Evolutionary conservation across 768 basidiomycete genomes (phyloP).

Genomic region (Pleurotus salmoneostramineus): DNA sequence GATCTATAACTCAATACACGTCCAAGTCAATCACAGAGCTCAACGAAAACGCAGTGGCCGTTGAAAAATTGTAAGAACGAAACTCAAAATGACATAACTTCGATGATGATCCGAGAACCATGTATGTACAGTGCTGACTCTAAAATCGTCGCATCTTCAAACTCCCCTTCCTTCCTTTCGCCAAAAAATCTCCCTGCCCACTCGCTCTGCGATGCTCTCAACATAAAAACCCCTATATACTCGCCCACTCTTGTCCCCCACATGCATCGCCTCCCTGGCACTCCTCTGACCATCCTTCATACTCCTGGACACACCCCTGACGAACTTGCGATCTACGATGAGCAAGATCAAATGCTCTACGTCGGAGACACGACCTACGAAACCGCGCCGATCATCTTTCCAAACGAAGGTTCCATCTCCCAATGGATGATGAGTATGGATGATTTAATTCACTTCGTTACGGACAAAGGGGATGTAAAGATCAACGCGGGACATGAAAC

Average conservation of each 20-base stretch:
- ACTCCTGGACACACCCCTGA: slow-evolving; percentile 60
- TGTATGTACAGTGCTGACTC: slow-evolving; percentile 30
- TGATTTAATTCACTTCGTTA: slow-evolving; percentile 37
- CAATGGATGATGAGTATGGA: slow-evolving; percentile 45
- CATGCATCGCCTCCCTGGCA: slow-evolving; percentile 15
- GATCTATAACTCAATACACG: slow-evolving; percentile 15
- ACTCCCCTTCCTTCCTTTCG: slow-evolving; percentile 41
- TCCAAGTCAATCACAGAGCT: not conserved
- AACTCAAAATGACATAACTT: not conserved
- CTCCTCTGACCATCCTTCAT: slow-evolving; percentile 41
- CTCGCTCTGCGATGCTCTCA: slow-evolving; percentile 40
- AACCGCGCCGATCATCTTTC: slow-evolving; percentile 50
- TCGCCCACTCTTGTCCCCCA: slow-evolving; percentile 43
- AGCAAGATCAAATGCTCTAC: slow-evolving; percentile 45
- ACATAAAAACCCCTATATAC: slow-evolving; percentile 41
- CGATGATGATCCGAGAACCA: too few species aligned
- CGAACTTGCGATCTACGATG: slow-evolving; percentile 51
- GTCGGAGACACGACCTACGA: slow-evolving; percentile 59
- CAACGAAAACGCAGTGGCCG: slow-evolving; percentile 29
- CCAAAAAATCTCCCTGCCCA: slow-evolving; percentile 34
- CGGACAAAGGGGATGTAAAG: slow-evolving; percentile 20
- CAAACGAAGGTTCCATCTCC: slow-evolving; percentile 47
- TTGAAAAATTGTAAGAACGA: slow-evolving; percentile 41
- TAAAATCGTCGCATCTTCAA: slow-evolving; percentile 42
- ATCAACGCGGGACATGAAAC: slow-evolving; percentile 53